Base-by-base conservation (phyloP, 805 yeast genomes). In the Saturnispora besseyi region DNA sequence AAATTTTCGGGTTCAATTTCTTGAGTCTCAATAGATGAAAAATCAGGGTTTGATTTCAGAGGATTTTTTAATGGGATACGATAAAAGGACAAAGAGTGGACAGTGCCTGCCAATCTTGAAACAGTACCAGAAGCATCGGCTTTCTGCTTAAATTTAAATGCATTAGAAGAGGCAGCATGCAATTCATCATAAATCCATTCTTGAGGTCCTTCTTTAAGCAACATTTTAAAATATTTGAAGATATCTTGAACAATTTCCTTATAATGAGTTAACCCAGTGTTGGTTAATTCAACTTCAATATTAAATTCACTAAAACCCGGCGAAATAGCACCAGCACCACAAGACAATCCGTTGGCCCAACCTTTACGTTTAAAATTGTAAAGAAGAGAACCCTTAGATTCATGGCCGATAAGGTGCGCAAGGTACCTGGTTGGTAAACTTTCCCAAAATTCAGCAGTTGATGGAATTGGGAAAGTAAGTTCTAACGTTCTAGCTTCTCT, bases 331-430 rank as follows among this genome's bases (percentile, higher is more conserved):
- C 79, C 74, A 38, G 78, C 74, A 8, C 96, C 96, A 32, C 89
- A 80, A 34, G 88, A 78, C 47, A 91, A 72, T 15, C 78, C 82
- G 56, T 78, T 84, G 6, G 91, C 96, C 88, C 90, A 86, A 12
- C 90, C 85, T 55, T 76, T 70, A 32, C 68, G 62, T 66, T 88
- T 91, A 56, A 91, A 75, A 55, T 73, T 75, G 50, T 81, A 77
- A 33, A 88, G 71, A 18, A 91, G 64, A 2, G 96, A 88, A 2
- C 98, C 98, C 45, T 82, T 74, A 44, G 93, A 86, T 68, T 91
- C 99, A 65, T 91, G 98, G 38, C 98, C 98, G 44, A 91, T 69
- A 48, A 93, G 71, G 64, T 93, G 97, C 21, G 90, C 78, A 56
- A 71, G 76, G 65, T 88, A 85, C 50, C 75, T 78, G 6, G 78